Percentiles rank a stretch among this genome's conserved stretches.
Conservation (phyloP, 2,329 filamentous ascomycete genomes). For the Tympanopsis confertula region DNA sequence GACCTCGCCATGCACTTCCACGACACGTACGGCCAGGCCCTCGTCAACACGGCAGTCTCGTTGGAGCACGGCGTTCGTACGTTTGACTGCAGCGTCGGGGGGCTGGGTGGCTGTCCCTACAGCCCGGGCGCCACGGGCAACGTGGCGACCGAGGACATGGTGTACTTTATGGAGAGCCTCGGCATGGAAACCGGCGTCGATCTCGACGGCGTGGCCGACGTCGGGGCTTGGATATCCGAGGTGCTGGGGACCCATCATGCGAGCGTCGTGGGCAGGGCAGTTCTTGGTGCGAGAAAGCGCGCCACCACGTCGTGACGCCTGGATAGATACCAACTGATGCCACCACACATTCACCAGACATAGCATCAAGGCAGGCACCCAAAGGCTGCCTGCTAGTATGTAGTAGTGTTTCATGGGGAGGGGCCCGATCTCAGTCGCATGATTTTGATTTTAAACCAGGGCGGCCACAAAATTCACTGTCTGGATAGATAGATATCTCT, state of each 20-base stretch:
- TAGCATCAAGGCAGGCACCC: too few species aligned
- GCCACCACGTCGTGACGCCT: too few species aligned
- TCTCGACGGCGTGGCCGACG: slow-evolving; percentile 51
- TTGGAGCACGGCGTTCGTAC: slow-evolving; percentile 67
- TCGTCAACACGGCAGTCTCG: slow-evolving; percentile 71
- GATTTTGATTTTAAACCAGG: too few species aligned
- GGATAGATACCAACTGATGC: too few species aligned
- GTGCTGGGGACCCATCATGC: slow-evolving; percentile 47
- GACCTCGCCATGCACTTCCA: slow-evolving; percentile 79
- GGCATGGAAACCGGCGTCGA: slow-evolving; percentile 67
- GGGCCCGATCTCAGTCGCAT: too few species aligned
- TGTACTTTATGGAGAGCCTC: slow-evolving; percentile 65
- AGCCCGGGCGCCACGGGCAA: slow-evolving; percentile 79
- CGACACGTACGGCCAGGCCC: slow-evolving; percentile 75
- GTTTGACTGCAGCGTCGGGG: slow-evolving; percentile 71
- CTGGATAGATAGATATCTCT: too few species aligned
- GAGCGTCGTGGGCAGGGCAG: slow-evolving; percentile 56
- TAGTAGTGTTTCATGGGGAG: too few species aligned
- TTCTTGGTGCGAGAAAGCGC: slow-evolving; percentile 36
- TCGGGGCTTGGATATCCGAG: slow-evolving; percentile 61
- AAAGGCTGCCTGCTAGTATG: too few species aligned
- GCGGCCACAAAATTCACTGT: too few species aligned
- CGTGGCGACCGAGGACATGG: slow-evolving; percentile 73
- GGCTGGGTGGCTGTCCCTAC: slow-evolving; percentile 75
- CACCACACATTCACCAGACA: too few species aligned